Evolutionary conservation across 352 stramenopile species (phyloP).

Genomic region (Phytophthora syringae): DNA sequence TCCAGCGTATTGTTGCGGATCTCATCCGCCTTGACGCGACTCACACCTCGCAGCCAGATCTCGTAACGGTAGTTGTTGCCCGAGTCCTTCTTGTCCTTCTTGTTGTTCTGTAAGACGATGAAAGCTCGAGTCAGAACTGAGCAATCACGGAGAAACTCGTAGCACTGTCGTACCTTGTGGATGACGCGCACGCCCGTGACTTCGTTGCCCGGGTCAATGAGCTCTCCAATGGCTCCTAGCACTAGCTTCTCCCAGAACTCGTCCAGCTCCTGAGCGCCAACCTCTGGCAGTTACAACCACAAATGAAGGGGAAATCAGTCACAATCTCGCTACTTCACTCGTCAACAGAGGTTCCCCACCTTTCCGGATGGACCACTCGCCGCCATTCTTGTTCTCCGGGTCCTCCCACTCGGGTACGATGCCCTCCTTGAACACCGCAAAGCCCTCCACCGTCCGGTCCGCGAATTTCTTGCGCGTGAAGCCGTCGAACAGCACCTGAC

Average conservation of each 20-base stretch:
- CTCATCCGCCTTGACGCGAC: conserved; percentile 69
- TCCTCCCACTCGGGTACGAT: conserved; percentile 93
- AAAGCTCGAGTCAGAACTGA: not conserved
- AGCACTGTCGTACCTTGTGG: conserved; percentile 73
- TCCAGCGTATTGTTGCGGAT: conserved; percentile 77
- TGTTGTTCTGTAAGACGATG: conserved; percentile 75
- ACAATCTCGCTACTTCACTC: not conserved
- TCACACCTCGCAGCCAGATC: conserved; percentile 78
- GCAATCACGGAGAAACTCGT: not conserved
- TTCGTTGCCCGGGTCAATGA: conserved; percentile 86
- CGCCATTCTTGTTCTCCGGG: conserved; percentile 87
- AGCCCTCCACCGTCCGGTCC: conserved; percentile 94
- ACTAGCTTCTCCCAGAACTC: conserved; percentile 92
- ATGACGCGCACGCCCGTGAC: conserved; percentile 92
- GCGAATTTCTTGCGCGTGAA: conserved; percentile 91
- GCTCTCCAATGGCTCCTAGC: conserved; percentile 90
- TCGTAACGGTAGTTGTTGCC: conserved; percentile 89
- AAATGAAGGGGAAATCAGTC: not conserved
- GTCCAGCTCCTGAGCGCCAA: conserved; percentile 78
- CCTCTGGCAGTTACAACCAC: conserved; percentile 46
- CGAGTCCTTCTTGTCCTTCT: conserved; percentile 83
- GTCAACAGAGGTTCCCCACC: conserved; percentile 29
- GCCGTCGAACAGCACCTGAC: conserved; percentile 83
- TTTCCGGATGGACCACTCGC: conserved; percentile 88
- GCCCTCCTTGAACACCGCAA: conserved; percentile 92